Percentiles rank a stretch among this genome's conserved stretches.
Conservation (phyloP, 2,329 filamentous ascomycete species). For the Periconia macrospinosa region DNA sequence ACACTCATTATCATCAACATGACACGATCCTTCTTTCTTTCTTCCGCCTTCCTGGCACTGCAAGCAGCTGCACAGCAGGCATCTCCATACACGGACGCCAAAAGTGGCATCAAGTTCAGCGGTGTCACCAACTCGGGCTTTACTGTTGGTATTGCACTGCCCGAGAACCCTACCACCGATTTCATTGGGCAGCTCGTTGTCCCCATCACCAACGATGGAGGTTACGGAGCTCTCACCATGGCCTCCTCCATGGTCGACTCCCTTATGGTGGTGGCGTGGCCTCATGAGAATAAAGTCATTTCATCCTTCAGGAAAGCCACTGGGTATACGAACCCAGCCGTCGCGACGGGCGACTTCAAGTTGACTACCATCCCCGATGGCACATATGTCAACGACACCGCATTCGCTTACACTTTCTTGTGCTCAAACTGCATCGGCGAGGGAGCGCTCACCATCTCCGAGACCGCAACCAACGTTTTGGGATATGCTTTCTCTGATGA, state of each 20-base stretch:
- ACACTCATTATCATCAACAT: conserved; percentile 26
- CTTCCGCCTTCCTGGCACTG: conserved; percentile 27
- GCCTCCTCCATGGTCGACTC: conserved; percentile 53
- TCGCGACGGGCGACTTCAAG: conserved; percentile 47
- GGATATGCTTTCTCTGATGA: conserved; percentile 35
- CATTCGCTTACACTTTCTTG: conserved; percentile 59
- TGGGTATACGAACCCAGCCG: conserved; percentile 54
- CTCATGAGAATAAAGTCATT: conserved; percentile 51
- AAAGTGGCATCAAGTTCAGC: conserved; percentile 39
- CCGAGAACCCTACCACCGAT: conserved; percentile 53
- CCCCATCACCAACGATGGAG: conserved; percentile 48
- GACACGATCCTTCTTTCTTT: conserved; percentile 31
- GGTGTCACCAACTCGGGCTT: conserved; percentile 44
- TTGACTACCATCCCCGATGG: conserved; percentile 53
- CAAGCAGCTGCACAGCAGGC: conserved; percentile 29
- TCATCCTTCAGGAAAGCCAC: conserved; percentile 50
- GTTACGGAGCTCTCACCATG: conserved; percentile 57
- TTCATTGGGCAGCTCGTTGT: conserved; percentile 57
- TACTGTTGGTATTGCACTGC: conserved; percentile 55
- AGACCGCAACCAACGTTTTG: conserved; percentile 26
- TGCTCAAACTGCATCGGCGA: conserved; percentile 46
- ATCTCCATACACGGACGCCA: conserved; percentile 31
- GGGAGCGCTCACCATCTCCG: conserved; percentile 28
- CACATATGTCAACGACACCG: conserved; percentile 57
- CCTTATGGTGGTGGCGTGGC: conserved; percentile 58